Evolutionary conservation across 176 grass and related monocot genomes (phyloP), one percentile per base, ranked within the genome.

Genomic region (Hyparrhenia diplandra): DNA sequence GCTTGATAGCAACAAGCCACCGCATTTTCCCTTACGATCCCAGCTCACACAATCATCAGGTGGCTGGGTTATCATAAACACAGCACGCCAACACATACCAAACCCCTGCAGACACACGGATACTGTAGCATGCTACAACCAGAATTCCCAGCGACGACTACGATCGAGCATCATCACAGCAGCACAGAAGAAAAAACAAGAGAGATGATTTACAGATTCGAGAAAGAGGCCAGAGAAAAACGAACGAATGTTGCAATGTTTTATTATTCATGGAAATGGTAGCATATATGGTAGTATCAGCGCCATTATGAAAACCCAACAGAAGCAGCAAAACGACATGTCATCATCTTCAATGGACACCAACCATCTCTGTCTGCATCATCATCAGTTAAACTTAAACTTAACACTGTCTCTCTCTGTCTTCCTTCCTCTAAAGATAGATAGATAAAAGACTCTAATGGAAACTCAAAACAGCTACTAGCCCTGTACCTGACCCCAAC

Each of bases 211-310:
- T 57, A 10, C 25, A 12, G 68, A 46, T 41, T 28, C 12, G 23
- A 68, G 83, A 31, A 61, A 70, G 67, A 61, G 67, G n/a, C n/a
- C 7, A 2, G 59, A 39, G 64, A 87, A 72, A 36, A 39, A 64
- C 46, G 29, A 79, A 80, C 31, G 83, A 94, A 88, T 73, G 83
- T 92, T 84, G 73, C 69, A 84, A 72, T 62, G 81, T 82, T 93
- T 91, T 93, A 91, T 97, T 92, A 91, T 97, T 92, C 91, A 91
- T 93, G 84, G 76, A 89, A 84, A 88, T 81, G 89, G 80, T 75
- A 91, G 85, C 85, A 85, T 76, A 82, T 88, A 72, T 86, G 77
- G 84, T 83, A 85, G 84, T 83, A 85, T 88, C 82, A 83, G 77
- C 77, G 88, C 81, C 72, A 83, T 46, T 46, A 40, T 46, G 88